These are phyloP conservation scores for Ogataea wickerhamii DNA, from an alignment of 805 yeast genomes.

Conservation along the genomic window DNA sequence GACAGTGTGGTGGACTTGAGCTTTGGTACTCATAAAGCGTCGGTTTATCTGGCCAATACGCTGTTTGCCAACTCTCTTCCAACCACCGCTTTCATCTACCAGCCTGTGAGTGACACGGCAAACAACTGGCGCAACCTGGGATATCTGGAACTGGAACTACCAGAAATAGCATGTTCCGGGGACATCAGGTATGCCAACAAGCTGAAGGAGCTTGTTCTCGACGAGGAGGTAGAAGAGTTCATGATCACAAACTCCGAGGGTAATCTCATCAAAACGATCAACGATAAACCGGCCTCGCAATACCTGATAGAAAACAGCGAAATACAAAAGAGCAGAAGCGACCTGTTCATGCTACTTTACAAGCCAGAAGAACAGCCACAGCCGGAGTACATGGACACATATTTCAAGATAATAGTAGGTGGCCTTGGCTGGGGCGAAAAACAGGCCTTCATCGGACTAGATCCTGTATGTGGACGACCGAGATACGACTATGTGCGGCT, in stretches of 20 bases:
- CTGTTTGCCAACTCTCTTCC: conserved; percentile 25
- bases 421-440: conserved; percentile 78
- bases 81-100: conserved; percentile 24
- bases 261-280: conserved; percentile 56
- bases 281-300: conserved; percentile 54
- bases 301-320: conserved; percentile 44
- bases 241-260: conserved; percentile 49
- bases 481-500: conserved; percentile 19
- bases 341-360: conserved; percentile 21
- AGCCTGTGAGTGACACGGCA: conserved; percentile 6
- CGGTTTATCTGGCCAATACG: conserved; percentile 23
- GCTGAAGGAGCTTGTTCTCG: conserved; percentile 10
- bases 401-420: conserved; percentile 61
- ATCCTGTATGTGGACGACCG: conserved; percentile 47
- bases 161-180: background rate
- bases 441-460: conserved; percentile 61
- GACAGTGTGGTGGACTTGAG: conserved; percentile 2
- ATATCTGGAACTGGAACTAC: conserved; percentile 4
- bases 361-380: conserved; percentile 2
- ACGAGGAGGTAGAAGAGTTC: conserved; percentile 26
- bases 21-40: conserved; percentile 2
- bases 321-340: conserved; percentile 28
- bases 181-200: conserved; percentile 11
- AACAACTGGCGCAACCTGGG: conserved; percentile 15
- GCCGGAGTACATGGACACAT: conserved; percentile 21